Percentiles rank a stretch among this genome's conserved stretches.
phyloP scores from a whole-genome alignment of 306 rosid species.

The Pyrus communis region DNA sequence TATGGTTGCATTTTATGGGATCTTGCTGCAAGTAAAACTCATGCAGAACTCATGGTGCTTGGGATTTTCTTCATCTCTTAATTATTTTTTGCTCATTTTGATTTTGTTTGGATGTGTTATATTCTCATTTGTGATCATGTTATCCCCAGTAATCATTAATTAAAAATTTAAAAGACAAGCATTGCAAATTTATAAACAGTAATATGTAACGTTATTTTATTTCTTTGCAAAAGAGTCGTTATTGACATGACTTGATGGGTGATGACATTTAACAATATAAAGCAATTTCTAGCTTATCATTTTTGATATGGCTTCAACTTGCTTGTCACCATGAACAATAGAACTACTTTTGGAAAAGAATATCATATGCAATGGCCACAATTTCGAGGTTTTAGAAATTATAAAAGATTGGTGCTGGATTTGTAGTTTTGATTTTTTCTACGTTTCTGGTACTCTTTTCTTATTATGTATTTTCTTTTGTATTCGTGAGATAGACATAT shows the following conservation, averaged over 20 bases:
- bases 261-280: background rate
- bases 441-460: background rate
- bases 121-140: background rate
- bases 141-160: background rate
- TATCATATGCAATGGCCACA: background rate
- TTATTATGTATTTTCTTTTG: background rate
- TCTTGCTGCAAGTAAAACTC: conserved; percentile 69
- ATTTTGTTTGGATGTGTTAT: background rate
- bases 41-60: conserved; percentile 85
- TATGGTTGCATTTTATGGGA: conserved; percentile 88
- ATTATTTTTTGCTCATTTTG: background rate
- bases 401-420: background rate
- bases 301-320: background rate
- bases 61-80: background rate
- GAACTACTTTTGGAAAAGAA: background rate
- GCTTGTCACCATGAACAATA: background rate
- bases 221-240: background rate
- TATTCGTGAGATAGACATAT: background rate
- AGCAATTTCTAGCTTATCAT: background rate
- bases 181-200: background rate
- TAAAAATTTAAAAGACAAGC: background rate
- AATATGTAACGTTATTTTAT: background rate
- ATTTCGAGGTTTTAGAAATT: background rate
- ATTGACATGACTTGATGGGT: background rate
- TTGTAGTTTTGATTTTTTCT: background rate